Conservation (phyloP, 2,329 filamentous ascomycete genomes). For the Lasiodiplodia sp. region DNA sequence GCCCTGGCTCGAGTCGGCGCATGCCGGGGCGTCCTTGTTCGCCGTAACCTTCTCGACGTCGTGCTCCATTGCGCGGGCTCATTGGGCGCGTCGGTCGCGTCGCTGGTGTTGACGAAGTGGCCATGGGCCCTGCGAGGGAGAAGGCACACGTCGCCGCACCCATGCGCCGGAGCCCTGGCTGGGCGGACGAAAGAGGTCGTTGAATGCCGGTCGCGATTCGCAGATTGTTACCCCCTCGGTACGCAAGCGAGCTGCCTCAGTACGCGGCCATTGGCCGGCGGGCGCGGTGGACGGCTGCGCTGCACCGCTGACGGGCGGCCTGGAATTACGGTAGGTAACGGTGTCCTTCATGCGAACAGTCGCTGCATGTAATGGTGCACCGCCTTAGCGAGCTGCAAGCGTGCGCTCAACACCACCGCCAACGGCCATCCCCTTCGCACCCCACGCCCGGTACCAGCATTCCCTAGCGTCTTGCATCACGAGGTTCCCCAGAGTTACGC, state of each 20-base stretch:
- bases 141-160: background rate
- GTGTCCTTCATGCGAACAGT: slow-evolving; percentile 12
- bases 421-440: background rate
- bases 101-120: slow-evolving; percentile 7
- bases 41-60: slow-evolving; percentile 17
- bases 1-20: background rate
- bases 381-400: slow-evolving; percentile 12
- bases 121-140: background rate
- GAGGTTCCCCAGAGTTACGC: background rate
- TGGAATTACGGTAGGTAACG: background rate
- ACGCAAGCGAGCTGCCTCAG: background rate
- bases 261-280: background rate
- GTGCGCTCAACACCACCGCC: slow-evolving; percentile 10
- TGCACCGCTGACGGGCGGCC: slow-evolving; percentile 4
- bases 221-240: background rate
- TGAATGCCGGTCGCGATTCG: background rate
- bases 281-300: slow-evolving; percentile 1
- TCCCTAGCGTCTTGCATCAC: background rate
- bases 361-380: background rate
- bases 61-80: slow-evolving; percentile 1
- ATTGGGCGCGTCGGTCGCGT: background rate
- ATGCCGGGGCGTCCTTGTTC: background rate
- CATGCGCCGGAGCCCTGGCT: background rate
- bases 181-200: background rate
- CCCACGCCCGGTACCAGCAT: background rate